phyloP scores from a whole-genome alignment of 2,329 filamentous ascomycete species.

The Epichloe glyceriae region DNA sequence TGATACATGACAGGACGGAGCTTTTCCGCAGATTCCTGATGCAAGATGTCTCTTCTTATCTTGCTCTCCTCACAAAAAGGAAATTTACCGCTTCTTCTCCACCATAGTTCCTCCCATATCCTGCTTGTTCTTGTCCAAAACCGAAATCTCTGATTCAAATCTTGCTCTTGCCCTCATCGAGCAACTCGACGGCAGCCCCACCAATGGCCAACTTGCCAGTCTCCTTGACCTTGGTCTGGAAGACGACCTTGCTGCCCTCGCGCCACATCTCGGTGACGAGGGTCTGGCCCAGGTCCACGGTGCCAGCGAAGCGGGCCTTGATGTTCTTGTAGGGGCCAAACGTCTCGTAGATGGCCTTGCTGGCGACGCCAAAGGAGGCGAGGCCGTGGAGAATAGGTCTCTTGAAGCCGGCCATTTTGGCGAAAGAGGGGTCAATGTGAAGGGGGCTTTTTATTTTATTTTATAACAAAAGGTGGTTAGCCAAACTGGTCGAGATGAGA shows the following conservation, averaged over 20 bases:
- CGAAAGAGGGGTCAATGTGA: constrained; percentile 88
- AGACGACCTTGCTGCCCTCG: constrained; percentile 64
- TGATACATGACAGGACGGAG: constrained; percentile 5
- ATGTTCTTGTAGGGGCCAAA: constrained; percentile 81
- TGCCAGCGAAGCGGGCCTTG: constrained; percentile 82
- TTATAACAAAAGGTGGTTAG: background rate
- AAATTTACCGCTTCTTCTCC: background rate
- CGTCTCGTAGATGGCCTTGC: constrained; percentile 76
- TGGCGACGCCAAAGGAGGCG: constrained; percentile 83
- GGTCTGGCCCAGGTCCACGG: constrained; percentile 79
- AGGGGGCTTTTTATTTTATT: constrained; percentile 44
- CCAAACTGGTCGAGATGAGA: background rate
- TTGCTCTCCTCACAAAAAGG: background rate
- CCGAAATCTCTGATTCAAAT: constrained; percentile 5
- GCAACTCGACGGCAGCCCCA: constrained; percentile 66
- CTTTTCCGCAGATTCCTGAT: background rate
- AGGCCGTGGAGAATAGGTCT: constrained; percentile 92
- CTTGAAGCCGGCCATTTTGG: constrained; percentile 91
- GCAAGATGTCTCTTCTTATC: background rate
- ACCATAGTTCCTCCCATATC: too few relatives aligned
- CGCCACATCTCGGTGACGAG: constrained; percentile 91
- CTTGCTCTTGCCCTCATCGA: constrained; percentile 23
- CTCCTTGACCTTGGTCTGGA: constrained; percentile 83
- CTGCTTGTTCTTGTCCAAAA: too few relatives aligned
- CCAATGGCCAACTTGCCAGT: constrained; percentile 81